A percentile compares a stretch with the other conserved stretches of the same genome.
Evolutionary conservation across 257 asterid species (phyloP).

Genomic region (Solanum corneliomulleri): DNA sequence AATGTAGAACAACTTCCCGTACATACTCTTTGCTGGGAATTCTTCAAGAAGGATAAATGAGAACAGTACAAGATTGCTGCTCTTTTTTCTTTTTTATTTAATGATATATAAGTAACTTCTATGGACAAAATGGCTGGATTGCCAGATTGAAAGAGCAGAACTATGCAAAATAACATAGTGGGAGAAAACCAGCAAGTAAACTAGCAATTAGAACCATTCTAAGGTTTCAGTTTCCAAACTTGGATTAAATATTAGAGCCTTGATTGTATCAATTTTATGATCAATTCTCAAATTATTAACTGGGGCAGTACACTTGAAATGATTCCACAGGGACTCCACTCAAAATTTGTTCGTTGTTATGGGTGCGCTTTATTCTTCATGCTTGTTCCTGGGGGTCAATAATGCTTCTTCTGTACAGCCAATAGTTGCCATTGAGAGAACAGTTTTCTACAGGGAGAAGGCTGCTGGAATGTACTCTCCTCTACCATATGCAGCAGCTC

Average conservation of each 20-base stretch:
- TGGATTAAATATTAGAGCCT: not conserved
- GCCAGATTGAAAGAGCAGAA: not conserved
- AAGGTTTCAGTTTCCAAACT: not conserved
- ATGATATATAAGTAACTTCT: not conserved
- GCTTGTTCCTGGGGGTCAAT: constrained; percentile 73
- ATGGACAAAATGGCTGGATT: not conserved
- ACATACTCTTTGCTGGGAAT: not conserved
- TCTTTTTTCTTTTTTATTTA: not conserved
- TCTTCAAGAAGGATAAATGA: not conserved
- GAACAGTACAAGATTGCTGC: not conserved
- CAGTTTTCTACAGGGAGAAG: constrained; percentile 83
- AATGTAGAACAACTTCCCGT: not conserved
- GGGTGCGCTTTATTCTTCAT: constrained; percentile 75
- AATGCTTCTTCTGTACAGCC: constrained; percentile 90
- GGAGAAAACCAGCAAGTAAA: not conserved
- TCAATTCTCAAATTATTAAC: not conserved
- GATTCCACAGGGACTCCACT: constrained; percentile 56
- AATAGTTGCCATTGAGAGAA: constrained; percentile 63
- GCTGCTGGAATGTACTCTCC: constrained; percentile 93
- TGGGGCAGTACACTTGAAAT: not conserved
- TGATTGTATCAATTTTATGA: not conserved
- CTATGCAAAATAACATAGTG: not conserved
- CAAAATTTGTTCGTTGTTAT: constrained; percentile 52
- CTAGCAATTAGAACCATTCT: not conserved
- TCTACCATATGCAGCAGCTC: constrained; percentile 67